These are phyloP conservation scores for Begonia peltatifolia DNA, from an alignment of 306 rosid genomes.

Conservation along the genomic window DNA sequence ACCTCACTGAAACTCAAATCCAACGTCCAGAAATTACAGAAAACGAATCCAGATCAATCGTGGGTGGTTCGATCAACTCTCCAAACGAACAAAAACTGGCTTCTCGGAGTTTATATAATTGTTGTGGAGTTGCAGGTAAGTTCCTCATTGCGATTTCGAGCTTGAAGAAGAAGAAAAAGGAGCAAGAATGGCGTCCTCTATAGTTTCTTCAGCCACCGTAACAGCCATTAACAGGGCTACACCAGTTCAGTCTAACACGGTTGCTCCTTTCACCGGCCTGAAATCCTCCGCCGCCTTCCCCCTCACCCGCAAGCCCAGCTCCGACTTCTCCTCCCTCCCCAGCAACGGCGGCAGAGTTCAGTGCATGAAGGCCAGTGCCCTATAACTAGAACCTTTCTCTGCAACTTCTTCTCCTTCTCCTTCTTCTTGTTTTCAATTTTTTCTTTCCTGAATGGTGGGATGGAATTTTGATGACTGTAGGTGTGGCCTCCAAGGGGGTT, in stretches of 20 bases:
- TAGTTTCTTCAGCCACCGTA: slow-evolving; percentile 38
- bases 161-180: not conserved
- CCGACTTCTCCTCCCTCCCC: slow-evolving; percentile 51
- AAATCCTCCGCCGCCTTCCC: slow-evolving; percentile 50
- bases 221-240: slow-evolving; percentile 36
- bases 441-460: not conserved
- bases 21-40: not conserved
- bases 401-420: not conserved
- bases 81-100: not conserved
- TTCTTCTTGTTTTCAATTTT: not conserved
- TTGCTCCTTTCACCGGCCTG: slow-evolving; percentile 58
- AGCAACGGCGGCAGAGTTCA: slow-evolving; percentile 64
- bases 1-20: not conserved
- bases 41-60: slow-evolving; percentile 1
- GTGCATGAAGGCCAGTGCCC: slow-evolving; percentile 40
- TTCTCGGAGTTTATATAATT: not conserved
- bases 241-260: slow-evolving; percentile 42
- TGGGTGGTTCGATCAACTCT: not conserved
- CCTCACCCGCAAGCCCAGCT: slow-evolving; percentile 40
- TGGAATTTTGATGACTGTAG: slow-evolving; percentile 12
- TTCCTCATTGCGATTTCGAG: not conserved
- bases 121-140: not conserved
- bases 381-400: not conserved
- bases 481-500: slow-evolving; percentile 63
- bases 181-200: slow-evolving; percentile 13